Base-by-base conservation (phyloP, 2,329 filamentous ascomycete species). In the Iodosphaeria phyllophila region DNA sequence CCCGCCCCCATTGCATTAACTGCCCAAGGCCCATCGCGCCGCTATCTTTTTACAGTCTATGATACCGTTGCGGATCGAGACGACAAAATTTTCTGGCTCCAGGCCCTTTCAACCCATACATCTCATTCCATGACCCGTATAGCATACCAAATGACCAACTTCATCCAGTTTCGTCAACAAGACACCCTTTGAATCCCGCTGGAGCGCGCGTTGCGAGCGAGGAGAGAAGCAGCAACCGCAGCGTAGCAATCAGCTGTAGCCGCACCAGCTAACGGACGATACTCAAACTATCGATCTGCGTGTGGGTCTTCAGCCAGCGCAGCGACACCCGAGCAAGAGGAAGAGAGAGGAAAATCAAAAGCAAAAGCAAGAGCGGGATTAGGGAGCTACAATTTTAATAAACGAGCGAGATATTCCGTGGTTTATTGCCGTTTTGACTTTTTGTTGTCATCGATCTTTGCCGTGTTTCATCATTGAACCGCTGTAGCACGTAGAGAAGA, bases 181-280 rank as follows among this genome's bases (percentile, higher is more conserved):
- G 63, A 61, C 65, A 72, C 67, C 60, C 69, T 74, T 73, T 74
- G 67, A 74, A 67, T 52, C 61, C 58, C 58, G 71, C 67, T 68
- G 64, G 64, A 68, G 58, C 56, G 61, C 39, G 41, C 59, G 60
- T n/a, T 55, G 60, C 58, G 60, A 65, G 62, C 52, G 61, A 67
- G 60, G 47, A 27, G 20, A 27, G 13, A 22, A 22, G 21, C n/a
- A 22, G 13, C 9, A 22, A 13, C 26, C 48, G 52, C 45, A 43
- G 39, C 48, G 51, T 44, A 37, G 31, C 14, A 8, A n/a, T n/a
- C n/a, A n/a, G n/a, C n/a, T n/a, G n/a, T n/a, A 19, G 10, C 13
- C 21, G 15, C 23, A 14, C 15, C 10, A 20, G 12, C 16, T 54
- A 51, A 35, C 46, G 53, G 52, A 50, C 58, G 59, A 64, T 64